These are phyloP conservation scores for Conidiobolus coronatus DNA, from an alignment of 371 early-diverging fungal genomes.

Conservation along the genomic window DNA sequence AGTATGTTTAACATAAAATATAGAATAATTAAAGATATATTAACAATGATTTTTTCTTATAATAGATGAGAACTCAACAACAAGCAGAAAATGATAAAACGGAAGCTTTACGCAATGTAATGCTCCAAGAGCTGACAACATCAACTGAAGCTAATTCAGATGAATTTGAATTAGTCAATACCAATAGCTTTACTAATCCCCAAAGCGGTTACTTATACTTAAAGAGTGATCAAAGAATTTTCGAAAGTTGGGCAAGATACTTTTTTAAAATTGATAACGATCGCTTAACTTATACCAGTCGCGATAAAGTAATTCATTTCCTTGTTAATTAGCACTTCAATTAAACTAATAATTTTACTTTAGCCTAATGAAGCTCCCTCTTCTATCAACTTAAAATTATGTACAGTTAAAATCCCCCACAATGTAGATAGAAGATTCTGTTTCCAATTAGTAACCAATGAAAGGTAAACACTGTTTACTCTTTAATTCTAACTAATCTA, in stretches of 20 bases:
- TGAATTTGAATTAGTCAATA: background rate
- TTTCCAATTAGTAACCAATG: slow-evolving; percentile 69
- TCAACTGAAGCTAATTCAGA: background rate
- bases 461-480: slow-evolving; percentile 17
- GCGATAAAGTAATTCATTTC: slow-evolving; percentile 17
- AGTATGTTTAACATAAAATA: too few relatives aligned
- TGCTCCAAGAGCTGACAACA: background rate
- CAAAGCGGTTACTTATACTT: slow-evolving; percentile 42
- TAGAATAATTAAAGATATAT: background rate
- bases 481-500: background rate
- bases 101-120: slow-evolving; percentile 1
- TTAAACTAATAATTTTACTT: background rate
- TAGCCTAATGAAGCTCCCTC: background rate
- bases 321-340: background rate
- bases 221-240: slow-evolving; percentile 34
- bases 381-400: slow-evolving; percentile 39
- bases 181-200: background rate
- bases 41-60: background rate
- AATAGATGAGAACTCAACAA: slow-evolving; percentile 4
- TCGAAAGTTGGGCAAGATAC: slow-evolving; percentile 48
- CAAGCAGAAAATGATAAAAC: slow-evolving; percentile 4
- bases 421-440: slow-evolving; percentile 50
- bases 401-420: slow-evolving; percentile 45
- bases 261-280: slow-evolving; percentile 46
- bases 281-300: slow-evolving; percentile 21